Base-by-base conservation (phyloP, 2,329 filamentous ascomycete genomes). In the Aspergillus ruber region DNA sequence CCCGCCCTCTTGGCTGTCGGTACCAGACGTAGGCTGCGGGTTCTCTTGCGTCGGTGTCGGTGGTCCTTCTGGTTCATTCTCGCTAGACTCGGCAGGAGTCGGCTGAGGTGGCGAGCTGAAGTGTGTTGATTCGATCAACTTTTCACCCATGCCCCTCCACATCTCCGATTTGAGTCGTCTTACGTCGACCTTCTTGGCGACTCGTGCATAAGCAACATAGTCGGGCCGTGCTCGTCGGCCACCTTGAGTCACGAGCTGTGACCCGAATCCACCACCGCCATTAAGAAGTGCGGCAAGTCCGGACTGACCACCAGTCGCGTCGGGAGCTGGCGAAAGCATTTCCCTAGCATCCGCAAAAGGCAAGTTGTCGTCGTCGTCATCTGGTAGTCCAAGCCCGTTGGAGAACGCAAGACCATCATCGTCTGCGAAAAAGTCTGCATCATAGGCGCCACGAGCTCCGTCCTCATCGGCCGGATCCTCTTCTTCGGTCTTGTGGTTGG, bases 341-440 rank as follows among this genome's bases (percentile, higher is more conserved):
- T 76, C 74, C 43, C 72, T 66, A 15, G 73, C 74, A 59, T 76
- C 74, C 20, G 73, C 70, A 52, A 76, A 76, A 42, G 70, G 69
- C 36, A 72, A 53, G 35, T 74, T 72, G 44, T 74, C 71, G 43
- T 71, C 69, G 13, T 75, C 73, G 44, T 75, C 73, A 50, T 75
- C 72, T 42, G 64, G 67, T 43, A 74, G 53, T 35, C 69, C 71
- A 44, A 70, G 60, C 32, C 71, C 73, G 46, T 73, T 70, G 27
- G 72, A 71, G 56, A 74, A 74, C 13, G 70, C 67, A 45, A 73
- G 62, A 7, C 71, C 72, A 53, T 75, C 73, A 61, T 97, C 93
- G 60, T 93, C 86, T 10, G 70, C 71, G 74, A 97, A 98, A 79
- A 97, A 98, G 68, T 97, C 87, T 50, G 93, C 91, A 65, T 97